Evolutionary conservation across 768 basidiomycete genomes (phyloP).

Genomic region (Chalciporus chontae): DNA sequence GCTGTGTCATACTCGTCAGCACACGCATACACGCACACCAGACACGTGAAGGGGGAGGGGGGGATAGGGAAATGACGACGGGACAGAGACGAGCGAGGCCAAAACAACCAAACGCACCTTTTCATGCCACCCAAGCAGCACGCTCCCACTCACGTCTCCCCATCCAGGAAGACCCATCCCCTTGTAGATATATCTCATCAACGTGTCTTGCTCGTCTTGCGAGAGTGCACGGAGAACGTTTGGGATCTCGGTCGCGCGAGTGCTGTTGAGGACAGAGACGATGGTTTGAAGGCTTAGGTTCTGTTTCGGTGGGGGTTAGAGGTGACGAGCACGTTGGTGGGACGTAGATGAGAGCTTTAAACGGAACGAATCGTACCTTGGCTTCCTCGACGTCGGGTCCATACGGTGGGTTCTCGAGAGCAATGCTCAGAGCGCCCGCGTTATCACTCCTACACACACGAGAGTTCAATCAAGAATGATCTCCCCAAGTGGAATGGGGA

Average conservation of each 20-base stretch:
- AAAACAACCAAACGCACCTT: slow-evolving; percentile 54
- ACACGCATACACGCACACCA: background rate
- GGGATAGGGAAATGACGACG: slow-evolving; percentile 14
- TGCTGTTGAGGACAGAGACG: slow-evolving; percentile 89
- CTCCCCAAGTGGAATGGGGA: background rate
- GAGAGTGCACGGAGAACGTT: slow-evolving; percentile 68
- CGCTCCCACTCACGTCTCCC: slow-evolving; percentile 62
- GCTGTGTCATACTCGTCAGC: slow-evolving; percentile 45
- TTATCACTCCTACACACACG: slow-evolving; percentile 67
- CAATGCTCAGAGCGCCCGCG: slow-evolving; percentile 62
- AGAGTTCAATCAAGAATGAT: background rate
- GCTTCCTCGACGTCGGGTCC: slow-evolving; percentile 86
- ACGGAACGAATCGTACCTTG: slow-evolving; percentile 52
- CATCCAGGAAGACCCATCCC: slow-evolving; percentile 74
- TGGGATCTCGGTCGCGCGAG: slow-evolving; percentile 84
- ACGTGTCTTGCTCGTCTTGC: slow-evolving; percentile 75
- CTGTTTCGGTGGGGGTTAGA: slow-evolving; percentile 38
- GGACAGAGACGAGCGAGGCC: background rate
- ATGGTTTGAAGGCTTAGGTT: slow-evolving; percentile 75
- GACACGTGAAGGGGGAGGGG: background rate
- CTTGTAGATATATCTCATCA: slow-evolving; percentile 99
- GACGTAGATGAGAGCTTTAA: background rate
- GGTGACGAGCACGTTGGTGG: background rate
- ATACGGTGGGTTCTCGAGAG: slow-evolving; percentile 82
- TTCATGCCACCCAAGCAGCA: slow-evolving; percentile 86